phyloP scores from a whole-genome alignment of 495 filamentous ascomycete species.

The Penicillium chermesinum region DNA sequence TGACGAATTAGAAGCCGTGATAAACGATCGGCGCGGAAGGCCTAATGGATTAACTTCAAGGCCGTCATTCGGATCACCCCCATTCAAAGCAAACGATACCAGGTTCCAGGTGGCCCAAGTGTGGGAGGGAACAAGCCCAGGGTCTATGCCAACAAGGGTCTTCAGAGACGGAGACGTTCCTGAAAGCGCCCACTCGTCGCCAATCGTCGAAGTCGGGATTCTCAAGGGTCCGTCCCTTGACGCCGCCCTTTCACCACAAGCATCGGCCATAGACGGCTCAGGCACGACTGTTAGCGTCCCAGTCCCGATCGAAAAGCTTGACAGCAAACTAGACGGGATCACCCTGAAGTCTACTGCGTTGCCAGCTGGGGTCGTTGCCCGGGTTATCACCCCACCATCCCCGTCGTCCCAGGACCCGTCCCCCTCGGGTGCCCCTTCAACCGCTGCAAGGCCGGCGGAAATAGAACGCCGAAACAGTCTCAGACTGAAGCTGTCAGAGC shows the following conservation, averaged over 20 bases:
- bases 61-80: conserved; percentile 8
- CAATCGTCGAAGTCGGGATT: conserved; percentile 16
- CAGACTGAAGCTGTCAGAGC: conserved; percentile 40
- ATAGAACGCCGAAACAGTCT: conserved; percentile 33
- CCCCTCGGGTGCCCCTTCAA: conserved; percentile 18
- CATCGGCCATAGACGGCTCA: conserved; percentile 21
- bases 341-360: conserved; percentile 44
- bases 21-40: conserved; percentile 18
- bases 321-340: conserved; percentile 45
- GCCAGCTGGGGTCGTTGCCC: conserved; percentile 38
- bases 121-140: conserved; percentile 42
- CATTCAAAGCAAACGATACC: conserved; percentile 8
- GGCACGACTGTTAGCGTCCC: conserved; percentile 22
- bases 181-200: conserved; percentile 18
- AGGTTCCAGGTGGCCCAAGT: conserved; percentile 25
- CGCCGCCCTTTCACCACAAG: conserved; percentile 38
- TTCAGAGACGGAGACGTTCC: conserved; percentile 32
- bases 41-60: conserved; percentile 1
- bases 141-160: conserved; percentile 38
- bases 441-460: conserved; percentile 22
- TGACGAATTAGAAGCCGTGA: conserved; percentile 31
- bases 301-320: conserved; percentile 45
- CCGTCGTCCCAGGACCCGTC: conserved; percentile 31
- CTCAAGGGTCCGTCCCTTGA: conserved; percentile 33
- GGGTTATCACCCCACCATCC: conserved; percentile 43